phyloP scores from a whole-genome alignment of 257 asterid species.

The Scutellaria barbata region DNA sequence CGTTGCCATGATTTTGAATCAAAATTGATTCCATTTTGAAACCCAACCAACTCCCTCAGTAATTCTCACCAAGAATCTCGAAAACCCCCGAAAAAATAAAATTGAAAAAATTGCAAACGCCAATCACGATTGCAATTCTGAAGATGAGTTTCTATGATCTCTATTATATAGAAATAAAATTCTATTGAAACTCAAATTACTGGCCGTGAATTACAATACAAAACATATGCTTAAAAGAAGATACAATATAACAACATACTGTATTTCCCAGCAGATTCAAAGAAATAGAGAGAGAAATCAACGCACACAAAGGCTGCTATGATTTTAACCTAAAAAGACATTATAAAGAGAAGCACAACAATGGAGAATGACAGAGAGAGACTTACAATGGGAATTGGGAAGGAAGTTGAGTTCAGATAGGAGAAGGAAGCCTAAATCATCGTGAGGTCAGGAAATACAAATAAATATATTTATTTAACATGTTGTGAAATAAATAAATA shows the following conservation, averaged over 20 bases:
- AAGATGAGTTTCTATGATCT: not conserved
- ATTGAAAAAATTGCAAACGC: constrained; percentile 2
- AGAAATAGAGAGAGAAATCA: not conserved
- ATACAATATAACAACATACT: not conserved
- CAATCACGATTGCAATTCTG: constrained; percentile 37
- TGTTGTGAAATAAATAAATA: not conserved
- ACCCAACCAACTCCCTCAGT: constrained; percentile 13
- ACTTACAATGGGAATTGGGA: constrained; percentile 22
- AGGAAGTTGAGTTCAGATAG: not conserved
- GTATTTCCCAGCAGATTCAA: constrained; percentile 25
- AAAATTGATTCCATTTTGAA: constrained; percentile 44
- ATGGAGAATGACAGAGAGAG: not conserved
- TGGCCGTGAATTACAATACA: not conserved
- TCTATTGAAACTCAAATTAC: constrained; percentile 16
- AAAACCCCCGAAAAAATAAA: not conserved
- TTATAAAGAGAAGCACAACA: not conserved
- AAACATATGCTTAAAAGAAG: not conserved
- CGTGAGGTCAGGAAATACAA: not conserved
- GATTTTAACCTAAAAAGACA: not conserved
- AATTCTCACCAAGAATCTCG: not conserved
- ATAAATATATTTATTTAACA: no score
- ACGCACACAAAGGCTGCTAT: not conserved
- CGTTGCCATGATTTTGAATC: constrained; percentile 12
- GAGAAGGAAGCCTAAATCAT: not conserved
- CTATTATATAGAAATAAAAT: constrained; percentile 12